A percentile compares a stretch with the other conserved stretches of the same genome.
Evolutionary conservation across 768 basidiomycete species (phyloP).

Genomic region (Galerina sulciceps): DNA sequence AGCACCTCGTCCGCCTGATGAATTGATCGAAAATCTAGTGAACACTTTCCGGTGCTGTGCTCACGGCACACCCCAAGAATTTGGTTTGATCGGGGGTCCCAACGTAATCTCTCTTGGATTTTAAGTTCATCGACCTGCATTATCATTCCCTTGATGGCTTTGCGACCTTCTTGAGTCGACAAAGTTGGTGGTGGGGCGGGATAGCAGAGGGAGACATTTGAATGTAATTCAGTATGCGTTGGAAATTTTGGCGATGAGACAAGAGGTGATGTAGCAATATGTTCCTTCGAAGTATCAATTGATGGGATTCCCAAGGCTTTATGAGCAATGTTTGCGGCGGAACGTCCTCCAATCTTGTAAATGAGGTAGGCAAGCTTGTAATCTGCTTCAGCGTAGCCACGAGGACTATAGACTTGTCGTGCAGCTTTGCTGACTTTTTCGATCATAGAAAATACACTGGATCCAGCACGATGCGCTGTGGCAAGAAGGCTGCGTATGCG

Average conservation of each 20-base stretch:
- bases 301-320: slow-evolving; percentile 14
- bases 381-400: slow-evolving; percentile 10
- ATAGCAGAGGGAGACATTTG: slow-evolving; percentile 7
- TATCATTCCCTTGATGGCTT: not conserved
- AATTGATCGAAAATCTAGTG: slow-evolving; percentile 1
- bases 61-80: slow-evolving; percentile 9
- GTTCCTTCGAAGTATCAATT: slow-evolving; percentile 15
- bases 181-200: not conserved
- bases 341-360: slow-evolving; percentile 19
- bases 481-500: slow-evolving; percentile 13
- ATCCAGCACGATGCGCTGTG: not conserved
- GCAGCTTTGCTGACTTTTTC: slow-evolving; percentile 19
- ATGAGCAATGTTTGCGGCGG: slow-evolving; percentile 20
- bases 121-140: slow-evolving; percentile 8
- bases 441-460: slow-evolving; percentile 13
- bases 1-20: not conserved
- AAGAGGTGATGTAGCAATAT: slow-evolving; percentile 7
- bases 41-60: not conserved
- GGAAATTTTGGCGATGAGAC: slow-evolving; percentile 11
- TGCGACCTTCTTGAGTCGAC: not conserved
- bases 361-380: slow-evolving; percentile 17
- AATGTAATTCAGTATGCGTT: not conserved
- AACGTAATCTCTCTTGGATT: slow-evolving; percentile 9
- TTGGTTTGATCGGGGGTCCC: slow-evolving; percentile 7
- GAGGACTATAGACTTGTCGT: slow-evolving; percentile 2